These are phyloP conservation scores for Cystobasidium onofrii DNA, from an alignment of 768 basidiomycete species.

Conservation along the genomic window DNA sequence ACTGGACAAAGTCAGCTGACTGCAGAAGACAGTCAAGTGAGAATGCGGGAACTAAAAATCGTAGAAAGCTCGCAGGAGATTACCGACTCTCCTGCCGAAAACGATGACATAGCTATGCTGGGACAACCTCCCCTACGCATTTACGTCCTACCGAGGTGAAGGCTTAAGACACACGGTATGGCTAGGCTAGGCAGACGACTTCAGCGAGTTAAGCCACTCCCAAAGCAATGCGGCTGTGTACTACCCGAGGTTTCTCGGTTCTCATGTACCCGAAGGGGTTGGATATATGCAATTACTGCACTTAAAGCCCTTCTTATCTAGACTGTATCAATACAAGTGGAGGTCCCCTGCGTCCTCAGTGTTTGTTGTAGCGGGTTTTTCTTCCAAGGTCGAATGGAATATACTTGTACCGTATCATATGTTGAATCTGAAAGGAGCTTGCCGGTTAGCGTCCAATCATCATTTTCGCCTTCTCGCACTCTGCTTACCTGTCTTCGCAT, in stretches of 20 bases:
- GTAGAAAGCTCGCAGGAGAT: background rate
- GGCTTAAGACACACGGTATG: too few relatives aligned
- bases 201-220: too few relatives aligned
- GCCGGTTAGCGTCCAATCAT: background rate
- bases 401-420: constrained; percentile 94
- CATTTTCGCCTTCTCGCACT: background rate
- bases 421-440: constrained; percentile 65
- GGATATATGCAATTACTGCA: background rate
- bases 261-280: too few relatives aligned
- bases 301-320: background rate
- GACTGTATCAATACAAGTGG: background rate
- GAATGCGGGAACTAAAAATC: background rate
- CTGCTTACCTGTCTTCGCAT: constrained; percentile 58
- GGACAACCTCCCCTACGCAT: background rate
- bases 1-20: background rate
- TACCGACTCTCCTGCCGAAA: background rate
- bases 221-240: too few relatives aligned
- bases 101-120: background rate
- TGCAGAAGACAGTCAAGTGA: background rate
- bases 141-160: background rate
- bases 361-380: constrained; percentile 63
- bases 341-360: background rate
- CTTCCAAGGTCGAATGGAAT: constrained; percentile 85
- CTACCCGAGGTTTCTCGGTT: too few relatives aligned
- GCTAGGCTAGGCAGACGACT: too few relatives aligned